Evolutionary conservation across 177 flowering plant species (phyloP).

Genomic region (Vitis hybrid): DNA sequence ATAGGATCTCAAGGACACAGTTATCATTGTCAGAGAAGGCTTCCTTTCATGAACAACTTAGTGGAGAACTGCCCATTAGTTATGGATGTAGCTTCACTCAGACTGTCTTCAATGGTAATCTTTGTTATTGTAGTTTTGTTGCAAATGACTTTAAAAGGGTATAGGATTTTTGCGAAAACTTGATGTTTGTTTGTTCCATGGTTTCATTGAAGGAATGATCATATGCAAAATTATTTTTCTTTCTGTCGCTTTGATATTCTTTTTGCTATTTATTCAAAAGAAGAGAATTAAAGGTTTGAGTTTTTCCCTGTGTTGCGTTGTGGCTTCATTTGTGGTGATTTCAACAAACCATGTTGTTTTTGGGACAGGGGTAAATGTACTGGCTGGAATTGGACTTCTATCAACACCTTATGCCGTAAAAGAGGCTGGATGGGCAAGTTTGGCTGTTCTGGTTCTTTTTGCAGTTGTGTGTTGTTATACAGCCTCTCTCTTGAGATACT

Average conservation of each 20-base stretch:
- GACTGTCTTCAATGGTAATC: conserved; percentile 85
- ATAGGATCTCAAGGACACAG: conserved; percentile 26
- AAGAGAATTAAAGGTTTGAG: no score
- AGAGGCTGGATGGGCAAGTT: conserved; percentile 85
- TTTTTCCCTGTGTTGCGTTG: neutral
- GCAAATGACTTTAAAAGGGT: neutral
- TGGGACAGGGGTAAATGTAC: conserved; percentile 64
- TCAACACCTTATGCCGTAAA: conserved; percentile 79
- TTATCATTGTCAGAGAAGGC: conserved; percentile 36
- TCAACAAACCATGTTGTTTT: neutral
- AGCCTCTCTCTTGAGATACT: conserved; percentile 64
- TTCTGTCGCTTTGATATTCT: no score
- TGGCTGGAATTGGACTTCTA: conserved; percentile 91
- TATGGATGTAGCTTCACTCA: conserved; percentile 83
- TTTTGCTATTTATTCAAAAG: no score
- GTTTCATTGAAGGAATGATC: neutral
- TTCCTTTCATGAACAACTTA: conserved; percentile 40
- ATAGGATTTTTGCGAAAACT: no score
- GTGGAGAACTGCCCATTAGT: conserved; percentile 61
- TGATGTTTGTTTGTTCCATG: neutral
- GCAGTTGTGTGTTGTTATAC: conserved; percentile 78
- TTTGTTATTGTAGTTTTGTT: neutral
- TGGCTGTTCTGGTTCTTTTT: conserved; percentile 59
- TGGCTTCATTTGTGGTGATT: neutral
- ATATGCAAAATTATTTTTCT: no score